Evolutionary conservation across 495 filamentous ascomycete species (phyloP).

Genomic region (Aspergillus taichungensis): DNA sequence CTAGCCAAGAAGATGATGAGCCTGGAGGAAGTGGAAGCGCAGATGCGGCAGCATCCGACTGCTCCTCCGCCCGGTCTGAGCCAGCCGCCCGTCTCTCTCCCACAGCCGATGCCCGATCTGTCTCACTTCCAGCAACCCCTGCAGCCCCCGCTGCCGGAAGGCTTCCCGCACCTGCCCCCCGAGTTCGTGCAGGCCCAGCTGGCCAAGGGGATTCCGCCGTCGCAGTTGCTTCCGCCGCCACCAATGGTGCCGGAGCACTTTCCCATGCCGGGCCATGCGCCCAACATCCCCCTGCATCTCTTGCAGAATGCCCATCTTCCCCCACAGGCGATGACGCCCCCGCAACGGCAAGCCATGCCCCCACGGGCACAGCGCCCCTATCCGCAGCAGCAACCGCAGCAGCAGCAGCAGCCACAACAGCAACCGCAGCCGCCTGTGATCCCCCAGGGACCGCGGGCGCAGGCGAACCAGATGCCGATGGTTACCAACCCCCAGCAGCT

Average conservation of each 20-base stretch:
- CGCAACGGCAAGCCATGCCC: conserved; percentile 23
- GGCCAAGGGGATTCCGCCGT: conserved; percentile 30
- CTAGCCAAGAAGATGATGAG: conserved; percentile 81
- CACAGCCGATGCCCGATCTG: conserved; percentile 22
- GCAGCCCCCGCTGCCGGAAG: conserved; percentile 35
- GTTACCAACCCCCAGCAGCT: conserved; percentile 68
- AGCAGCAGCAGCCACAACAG: conserved; percentile 18
- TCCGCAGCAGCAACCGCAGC: conserved; percentile 26
- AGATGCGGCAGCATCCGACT: conserved; percentile 61
- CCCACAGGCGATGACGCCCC: conserved; percentile 25
- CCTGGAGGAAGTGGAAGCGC: conserved; percentile 92
- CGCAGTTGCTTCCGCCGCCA: conserved; percentile 41
- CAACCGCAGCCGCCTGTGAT: conserved; percentile 19
- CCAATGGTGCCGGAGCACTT: conserved; percentile 38
- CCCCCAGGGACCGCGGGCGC: conserved; percentile 15
- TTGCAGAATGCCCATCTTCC: conserved; percentile 33
- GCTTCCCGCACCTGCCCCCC: conserved; percentile 27
- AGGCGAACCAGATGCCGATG: conserved; percentile 34
- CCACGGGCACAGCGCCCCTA: conserved; percentile 33
- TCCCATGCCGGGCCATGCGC: conserved; percentile 32
- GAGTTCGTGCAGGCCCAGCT: conserved; percentile 48
- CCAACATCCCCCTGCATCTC: conserved; percentile 30
- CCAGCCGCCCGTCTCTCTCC: conserved; percentile 24
- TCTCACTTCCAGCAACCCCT: conserved; percentile 33
- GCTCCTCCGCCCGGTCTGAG: conserved; percentile 19